Conservation (phyloP, 768 basidiomycete genomes). For the Kwoniella mangroviensis region DNA sequence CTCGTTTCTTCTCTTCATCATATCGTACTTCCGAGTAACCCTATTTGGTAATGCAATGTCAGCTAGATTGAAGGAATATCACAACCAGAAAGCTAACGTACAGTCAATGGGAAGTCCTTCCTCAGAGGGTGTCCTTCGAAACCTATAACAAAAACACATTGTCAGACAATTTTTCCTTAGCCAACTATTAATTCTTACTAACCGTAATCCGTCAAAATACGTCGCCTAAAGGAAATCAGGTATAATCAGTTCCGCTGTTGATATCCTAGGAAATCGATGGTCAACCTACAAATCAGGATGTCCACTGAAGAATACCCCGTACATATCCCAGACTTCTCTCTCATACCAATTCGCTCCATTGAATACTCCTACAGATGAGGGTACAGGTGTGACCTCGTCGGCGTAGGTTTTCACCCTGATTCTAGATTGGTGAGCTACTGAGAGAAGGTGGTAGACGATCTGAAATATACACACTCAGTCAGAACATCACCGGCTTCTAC, state of each 20-base stretch:
- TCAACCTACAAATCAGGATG: constrained; percentile 88
- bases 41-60: constrained; percentile 59
- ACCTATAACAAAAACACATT: constrained; percentile 60
- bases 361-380: constrained; percentile 77
- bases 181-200: constrained; percentile 24
- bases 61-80: background rate
- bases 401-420: constrained; percentile 98
- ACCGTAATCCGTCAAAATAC: constrained; percentile 98
- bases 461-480: constrained; percentile 2
- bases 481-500: no score
- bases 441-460: constrained; percentile 92
- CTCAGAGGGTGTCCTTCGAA: constrained; percentile 97
- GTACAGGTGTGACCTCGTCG: constrained; percentile 87
- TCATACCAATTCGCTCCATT: constrained; percentile 98
- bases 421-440: constrained; percentile 74
- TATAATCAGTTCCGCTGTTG: background rate
- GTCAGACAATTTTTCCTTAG: background rate
- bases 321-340: constrained; percentile 97
- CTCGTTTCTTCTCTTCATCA: constrained; percentile 95
- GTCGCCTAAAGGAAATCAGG: constrained; percentile 67
- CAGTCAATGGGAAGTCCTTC: constrained; percentile 97
- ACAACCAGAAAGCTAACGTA: constrained; percentile 58
- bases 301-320: constrained; percentile 90
- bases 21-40: constrained; percentile 99
- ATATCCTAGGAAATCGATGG: background rate